phyloP scores from a whole-genome alignment of 176 grass and related monocot genomes.

The Oryza punctata region DNA sequence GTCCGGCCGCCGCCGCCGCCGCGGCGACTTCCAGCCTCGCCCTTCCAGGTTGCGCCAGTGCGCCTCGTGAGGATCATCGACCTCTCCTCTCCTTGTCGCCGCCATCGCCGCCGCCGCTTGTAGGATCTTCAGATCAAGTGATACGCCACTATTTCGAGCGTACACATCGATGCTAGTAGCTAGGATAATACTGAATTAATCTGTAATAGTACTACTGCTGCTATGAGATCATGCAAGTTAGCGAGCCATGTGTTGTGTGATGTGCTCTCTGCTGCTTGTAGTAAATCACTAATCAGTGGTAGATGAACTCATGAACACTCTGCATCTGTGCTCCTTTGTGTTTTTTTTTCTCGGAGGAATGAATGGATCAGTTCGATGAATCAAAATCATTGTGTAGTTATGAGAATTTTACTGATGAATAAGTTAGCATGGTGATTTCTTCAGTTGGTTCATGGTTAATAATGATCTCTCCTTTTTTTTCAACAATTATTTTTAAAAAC shows the following conservation, averaged over 20 bases:
- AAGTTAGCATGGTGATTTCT: neutral
- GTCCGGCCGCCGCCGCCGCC: constrained; percentile 38
- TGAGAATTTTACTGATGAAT: neutral
- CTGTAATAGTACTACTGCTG: too few relatives aligned
- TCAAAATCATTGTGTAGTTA: neutral
- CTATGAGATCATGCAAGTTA: neutral
- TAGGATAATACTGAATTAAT: neutral
- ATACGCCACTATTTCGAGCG: constrained; percentile 46
- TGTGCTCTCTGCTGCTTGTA: neutral
- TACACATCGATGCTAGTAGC: neutral
- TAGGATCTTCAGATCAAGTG: neutral
- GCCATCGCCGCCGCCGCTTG: neutral
- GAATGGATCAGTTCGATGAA: neutral
- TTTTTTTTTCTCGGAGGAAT: neutral
- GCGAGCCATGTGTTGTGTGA: neutral
- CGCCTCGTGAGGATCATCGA: constrained; percentile 31
- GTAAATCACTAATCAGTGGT: too few relatives aligned
- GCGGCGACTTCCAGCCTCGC: constrained; percentile 58
- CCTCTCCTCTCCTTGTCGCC: constrained; percentile 21
- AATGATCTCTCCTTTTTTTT: neutral
- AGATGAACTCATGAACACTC: neutral
- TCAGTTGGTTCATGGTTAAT: neutral
- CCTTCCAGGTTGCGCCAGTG: constrained; percentile 63
- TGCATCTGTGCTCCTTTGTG: neutral
- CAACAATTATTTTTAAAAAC: neutral